These are phyloP conservation scores for Phytophthora cajani DNA, from an alignment of 352 stramenopile genomes.

Conservation along the genomic window DNA sequence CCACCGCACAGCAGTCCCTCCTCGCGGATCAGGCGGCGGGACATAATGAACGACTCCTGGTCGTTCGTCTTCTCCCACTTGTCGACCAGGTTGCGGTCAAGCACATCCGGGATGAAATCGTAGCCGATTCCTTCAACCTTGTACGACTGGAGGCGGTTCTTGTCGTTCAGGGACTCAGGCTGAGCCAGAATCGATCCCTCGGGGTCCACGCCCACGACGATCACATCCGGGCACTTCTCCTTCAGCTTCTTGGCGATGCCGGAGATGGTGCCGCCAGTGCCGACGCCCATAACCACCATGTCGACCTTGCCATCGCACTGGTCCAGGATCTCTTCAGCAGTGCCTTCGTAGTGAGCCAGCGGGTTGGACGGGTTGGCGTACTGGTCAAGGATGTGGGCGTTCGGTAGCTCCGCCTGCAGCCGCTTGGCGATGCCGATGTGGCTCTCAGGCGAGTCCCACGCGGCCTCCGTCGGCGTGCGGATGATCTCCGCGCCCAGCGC, in stretches of 20 bases:
- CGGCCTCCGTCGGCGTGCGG: conserved; percentile 94
- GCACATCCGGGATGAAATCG: conserved; percentile 96
- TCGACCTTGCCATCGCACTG: conserved; percentile 94
- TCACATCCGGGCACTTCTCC: conserved; percentile 85
- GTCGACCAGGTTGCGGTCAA: conserved; percentile 93
- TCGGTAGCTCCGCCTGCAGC: conserved; percentile 92
- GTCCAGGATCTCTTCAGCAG: conserved; percentile 93
- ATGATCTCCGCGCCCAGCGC: conserved; percentile 96
- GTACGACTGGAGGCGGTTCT: conserved; percentile 88
- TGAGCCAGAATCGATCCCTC: conserved; percentile 94
- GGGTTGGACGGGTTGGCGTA: conserved; percentile 97
- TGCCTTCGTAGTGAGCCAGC: conserved; percentile 95
- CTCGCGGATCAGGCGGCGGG: conserved; percentile 93
- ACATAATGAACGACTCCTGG: conserved; percentile 95
- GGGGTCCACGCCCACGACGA: conserved; percentile 90
- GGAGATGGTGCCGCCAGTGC: conserved; percentile 96
- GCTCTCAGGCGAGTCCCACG: conserved; percentile 95
- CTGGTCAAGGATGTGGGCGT: conserved; percentile 96
- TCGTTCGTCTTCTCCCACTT: conserved; percentile 96
- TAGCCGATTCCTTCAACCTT: conserved; percentile 97
- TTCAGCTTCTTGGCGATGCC: conserved; percentile 95
- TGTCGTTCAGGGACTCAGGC: conserved; percentile 93
- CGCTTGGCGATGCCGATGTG: conserved; percentile 94
- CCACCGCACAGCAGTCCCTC: conserved; percentile 95
- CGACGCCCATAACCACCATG: conserved; percentile 94